Evolutionary conservation across 495 filamentous ascomycete species (phyloP).

Genomic region (Amniculicola lignicola): DNA sequence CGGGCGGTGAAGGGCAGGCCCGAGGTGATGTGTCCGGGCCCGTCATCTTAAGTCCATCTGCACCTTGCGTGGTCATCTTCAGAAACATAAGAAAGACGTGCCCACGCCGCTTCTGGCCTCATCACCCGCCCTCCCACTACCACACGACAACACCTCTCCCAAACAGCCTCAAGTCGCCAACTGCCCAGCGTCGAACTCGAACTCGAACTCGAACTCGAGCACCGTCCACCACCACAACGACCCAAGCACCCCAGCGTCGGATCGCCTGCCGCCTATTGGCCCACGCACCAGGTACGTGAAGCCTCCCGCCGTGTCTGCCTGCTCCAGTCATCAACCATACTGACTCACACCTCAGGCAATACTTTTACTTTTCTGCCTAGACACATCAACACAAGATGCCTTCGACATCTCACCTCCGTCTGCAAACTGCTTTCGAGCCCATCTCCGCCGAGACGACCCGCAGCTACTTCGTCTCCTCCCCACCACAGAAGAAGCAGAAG

Average conservation of each 20-base stretch:
- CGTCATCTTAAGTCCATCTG: too few species aligned
- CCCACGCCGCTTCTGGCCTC: not conserved
- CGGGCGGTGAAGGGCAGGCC: too few species aligned
- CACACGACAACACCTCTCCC: not conserved
- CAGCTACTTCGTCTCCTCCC: conserved; percentile 31
- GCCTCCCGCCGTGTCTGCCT: too few species aligned
- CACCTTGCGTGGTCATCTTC: too few species aligned
- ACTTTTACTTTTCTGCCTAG: conserved; percentile 20
- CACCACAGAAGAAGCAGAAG: conserved; percentile 58
- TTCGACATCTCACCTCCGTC: conserved; percentile 34
- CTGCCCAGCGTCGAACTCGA: not conserved
- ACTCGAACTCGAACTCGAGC: not conserved
- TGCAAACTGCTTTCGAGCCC: conserved; percentile 35
- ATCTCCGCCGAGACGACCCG: conserved; percentile 35
- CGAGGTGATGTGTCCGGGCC: too few species aligned
- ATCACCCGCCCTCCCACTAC: not conserved
- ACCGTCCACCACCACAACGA: not conserved
- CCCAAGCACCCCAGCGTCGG: conserved; percentile 25
- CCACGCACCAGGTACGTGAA: not conserved
- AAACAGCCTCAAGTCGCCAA: too few species aligned
- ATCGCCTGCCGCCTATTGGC: conserved; percentile 28
- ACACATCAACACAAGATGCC: conserved; percentile 31
- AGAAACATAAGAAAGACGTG: conserved; percentile 4
- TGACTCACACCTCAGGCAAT: conserved; percentile 36
- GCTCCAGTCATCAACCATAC: conserved; percentile 25